Evolutionary conservation across 805 yeast genomes (phyloP).

Genomic region (Nakazawaea sp.): DNA sequence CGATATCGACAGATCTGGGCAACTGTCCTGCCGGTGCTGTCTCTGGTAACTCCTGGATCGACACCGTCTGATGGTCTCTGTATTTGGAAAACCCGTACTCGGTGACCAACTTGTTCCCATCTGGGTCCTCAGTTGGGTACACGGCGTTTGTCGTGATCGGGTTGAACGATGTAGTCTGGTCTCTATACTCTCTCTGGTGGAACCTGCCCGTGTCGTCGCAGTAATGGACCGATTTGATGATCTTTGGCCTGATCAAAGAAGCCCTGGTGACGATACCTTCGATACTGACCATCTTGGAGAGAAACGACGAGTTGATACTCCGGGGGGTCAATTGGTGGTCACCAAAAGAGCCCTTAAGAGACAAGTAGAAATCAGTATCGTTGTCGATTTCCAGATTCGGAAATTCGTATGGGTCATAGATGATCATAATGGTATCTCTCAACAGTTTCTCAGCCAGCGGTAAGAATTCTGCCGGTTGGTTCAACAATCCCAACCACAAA

Average conservation of each 20-base stretch:
- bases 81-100: constrained; percentile 92
- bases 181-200: constrained; percentile 88
- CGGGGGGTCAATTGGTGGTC: constrained; percentile 83
- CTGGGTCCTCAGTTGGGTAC: constrained; percentile 89
- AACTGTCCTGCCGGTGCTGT: constrained; percentile 96
- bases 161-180: constrained; percentile 85
- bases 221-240: constrained; percentile 86
- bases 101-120: constrained; percentile 80
- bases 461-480: constrained; percentile 73
- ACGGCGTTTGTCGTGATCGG: constrained; percentile 78
- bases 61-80: constrained; percentile 87
- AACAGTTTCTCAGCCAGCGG: constrained; percentile 90
- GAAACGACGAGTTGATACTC: constrained; percentile 66
- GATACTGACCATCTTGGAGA: constrained; percentile 77
- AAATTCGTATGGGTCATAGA: constrained; percentile 57
- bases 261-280: constrained; percentile 96
- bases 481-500: constrained; percentile 70
- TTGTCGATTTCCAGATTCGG: constrained; percentile 47
- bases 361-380: constrained; percentile 62
- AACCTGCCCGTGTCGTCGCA: constrained; percentile 79
- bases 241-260: constrained; percentile 88
- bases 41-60: constrained; percentile 97
- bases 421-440: constrained; percentile 67
- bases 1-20: constrained; percentile 87
- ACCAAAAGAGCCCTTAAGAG: constrained; percentile 90